Evolutionary conservation across 176 grass and related monocot genomes (phyloP), one percentile per base, ranked within the genome.

Genomic region (Cocos nucifera): DNA sequence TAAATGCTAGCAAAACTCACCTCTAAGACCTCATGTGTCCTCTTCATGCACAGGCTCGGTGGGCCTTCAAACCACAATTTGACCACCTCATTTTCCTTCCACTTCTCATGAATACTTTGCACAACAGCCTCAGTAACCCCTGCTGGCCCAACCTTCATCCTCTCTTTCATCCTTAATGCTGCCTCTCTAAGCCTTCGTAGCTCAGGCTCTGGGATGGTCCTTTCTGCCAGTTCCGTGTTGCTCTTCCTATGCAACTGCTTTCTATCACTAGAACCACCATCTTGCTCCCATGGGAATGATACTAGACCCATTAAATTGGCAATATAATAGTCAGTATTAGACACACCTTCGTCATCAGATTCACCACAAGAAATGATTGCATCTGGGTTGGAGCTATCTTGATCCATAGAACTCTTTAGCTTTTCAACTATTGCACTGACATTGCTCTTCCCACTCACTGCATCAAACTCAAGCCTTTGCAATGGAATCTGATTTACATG

Each of bases 21-120:
- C 92, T 97, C 87, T 55, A 97, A 67, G 32, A 91, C 50, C 50
- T 97, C 83, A 80, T 91, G 92, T 52, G 81, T 90, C 71, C 83
- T 90, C 62, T 68, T 91, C 87, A 91, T 97, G 68, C 88, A 77
- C 32, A 97, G 72, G 73, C 80, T 87, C 6, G 84, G 81, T 56
- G 87, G 69, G 19, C 92, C 92, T 88, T 91, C 84, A 6, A 97
- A 97, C 69, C 87, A 70, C 84, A 97, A 61, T 58, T 97, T 97
- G 61, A 87, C 81, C 61, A 97, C 87, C 74, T 97, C 92, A 2
- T 72, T 69, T 62, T 85, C 69, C 73, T 67, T 80, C 87, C 87
- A 97, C 69, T 85, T 90, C 61, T 54, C 58, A 57, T 91, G 92
- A 67, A 97, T 85, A 16, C 20, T 80, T 66, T 97, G 77, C 32